Evolutionary conservation across 1,284 basidiomycete species (phyloP), one percentile per base, ranked within the genome.

Genomic region (Leccinum insolens): DNA sequence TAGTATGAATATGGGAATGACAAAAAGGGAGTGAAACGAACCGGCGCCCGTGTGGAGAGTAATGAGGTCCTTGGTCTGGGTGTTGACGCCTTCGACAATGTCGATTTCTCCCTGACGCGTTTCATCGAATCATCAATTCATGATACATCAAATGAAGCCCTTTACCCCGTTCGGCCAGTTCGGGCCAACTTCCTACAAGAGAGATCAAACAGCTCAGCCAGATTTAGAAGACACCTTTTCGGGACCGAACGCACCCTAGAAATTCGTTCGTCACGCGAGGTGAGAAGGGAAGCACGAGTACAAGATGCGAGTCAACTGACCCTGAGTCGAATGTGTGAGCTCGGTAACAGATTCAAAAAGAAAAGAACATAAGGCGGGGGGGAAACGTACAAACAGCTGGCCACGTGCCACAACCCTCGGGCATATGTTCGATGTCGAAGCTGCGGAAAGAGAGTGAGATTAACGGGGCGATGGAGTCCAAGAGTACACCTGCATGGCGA

Each of bases 71-170:
- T 86, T 82, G 1, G 79, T 77, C 71, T 84, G 80, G 70, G 86
- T 83, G 71, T 92, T 91, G 52, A 91, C 84, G 17, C 86, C 89
- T 76, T 92, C 91, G 34, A 92, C 66, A 62, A 92, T 89, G 75
- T 92, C 90, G 41, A 91, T 82, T 76, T 92, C 88, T 7, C 88
- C 75, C 76, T 78, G 8, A 61, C 3, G 11, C 6, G 17, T 22
- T 34, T 22, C 37, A 20, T 63, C 12, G 28, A 37, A 55, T 14
- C 69, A 12, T 34, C 3, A 37, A 37, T 12, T 4, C 1, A 11
- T 14, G 49, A 52, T 14, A 52, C 49, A 39, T 12, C 8, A 4
- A 17, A 15, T n/a, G 20, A 7, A 4, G 12, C n/a, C 17, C 46
- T 52, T 63, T n/a, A 71, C 75, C 63, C 72, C 69, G 3, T 76